Evolutionary conservation across 1,284 basidiomycete species (phyloP).

Genomic region (Marasmius tenuissimus): DNA sequence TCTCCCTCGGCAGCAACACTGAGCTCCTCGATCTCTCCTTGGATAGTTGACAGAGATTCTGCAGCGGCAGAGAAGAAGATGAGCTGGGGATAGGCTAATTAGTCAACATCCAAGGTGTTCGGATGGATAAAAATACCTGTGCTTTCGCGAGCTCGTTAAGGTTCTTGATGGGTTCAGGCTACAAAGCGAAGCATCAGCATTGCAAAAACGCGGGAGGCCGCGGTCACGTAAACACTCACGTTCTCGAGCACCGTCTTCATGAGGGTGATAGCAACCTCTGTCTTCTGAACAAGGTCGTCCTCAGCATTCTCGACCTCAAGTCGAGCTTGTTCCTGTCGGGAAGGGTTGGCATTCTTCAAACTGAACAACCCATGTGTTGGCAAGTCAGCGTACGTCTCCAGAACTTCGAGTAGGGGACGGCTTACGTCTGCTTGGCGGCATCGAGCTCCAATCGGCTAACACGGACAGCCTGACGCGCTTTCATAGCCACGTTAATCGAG

Average conservation of each 20-base stretch:
- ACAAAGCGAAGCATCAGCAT: slow-evolving; percentile 3
- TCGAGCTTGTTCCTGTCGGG: slow-evolving; percentile 85
- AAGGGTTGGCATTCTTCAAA: slow-evolving; percentile 72
- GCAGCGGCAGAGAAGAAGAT: slow-evolving; percentile 84
- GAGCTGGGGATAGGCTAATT: slow-evolving; percentile 45
- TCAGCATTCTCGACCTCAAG: slow-evolving; percentile 94
- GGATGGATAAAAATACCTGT: slow-evolving; percentile 40
- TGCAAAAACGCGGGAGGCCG: neutral
- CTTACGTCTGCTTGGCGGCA: slow-evolving; percentile 60
- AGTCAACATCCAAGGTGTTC: neutral
- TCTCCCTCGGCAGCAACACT: slow-evolving; percentile 89
- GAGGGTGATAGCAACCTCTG: slow-evolving; percentile 94
- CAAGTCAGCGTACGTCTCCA: neutral
- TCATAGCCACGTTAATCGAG: slow-evolving; percentile 84
- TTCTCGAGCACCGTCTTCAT: slow-evolving; percentile 99
- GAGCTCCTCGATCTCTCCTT: slow-evolving; percentile 90
- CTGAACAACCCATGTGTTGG: slow-evolving; percentile 32
- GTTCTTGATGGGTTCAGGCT: slow-evolving; percentile 96
- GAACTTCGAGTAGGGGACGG: slow-evolving; percentile 4
- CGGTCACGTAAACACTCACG: slow-evolving; percentile 46
- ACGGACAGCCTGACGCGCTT: slow-evolving; percentile 87
- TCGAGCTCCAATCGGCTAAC: slow-evolving; percentile 80
- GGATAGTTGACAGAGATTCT: slow-evolving; percentile 79
- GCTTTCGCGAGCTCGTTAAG: slow-evolving; percentile 92
- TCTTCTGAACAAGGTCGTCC: slow-evolving; percentile 95